Percentiles rank a stretch among this genome's conserved stretches.
phyloP scores from a whole-genome alignment of 1,284 basidiomycete species.

The Rhizoctonia solani region DNA sequence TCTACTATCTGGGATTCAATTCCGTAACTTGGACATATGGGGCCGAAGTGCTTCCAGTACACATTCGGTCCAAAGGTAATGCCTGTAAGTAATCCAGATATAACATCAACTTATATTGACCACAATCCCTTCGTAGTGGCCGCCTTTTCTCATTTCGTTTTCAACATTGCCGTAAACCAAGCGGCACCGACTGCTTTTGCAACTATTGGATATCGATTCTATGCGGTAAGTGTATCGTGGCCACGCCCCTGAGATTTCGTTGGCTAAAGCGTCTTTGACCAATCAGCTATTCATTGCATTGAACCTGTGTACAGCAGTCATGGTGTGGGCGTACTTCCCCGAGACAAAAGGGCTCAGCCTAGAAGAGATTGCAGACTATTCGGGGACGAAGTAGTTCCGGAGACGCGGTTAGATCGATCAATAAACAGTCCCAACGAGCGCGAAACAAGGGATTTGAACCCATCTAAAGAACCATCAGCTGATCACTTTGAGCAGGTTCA shows the following conservation, averaged over 20 bases:
- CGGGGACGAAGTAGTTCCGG: slow-evolving; percentile 24
- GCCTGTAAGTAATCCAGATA: slow-evolving; percentile 1
- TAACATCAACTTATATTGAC: background rate
- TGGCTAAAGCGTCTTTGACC: background rate
- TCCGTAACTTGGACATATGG: slow-evolving; percentile 26
- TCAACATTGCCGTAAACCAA: slow-evolving; percentile 30
- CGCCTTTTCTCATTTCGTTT: slow-evolving; percentile 29
- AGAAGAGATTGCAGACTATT: slow-evolving; percentile 23
- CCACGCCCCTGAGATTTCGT: background rate
- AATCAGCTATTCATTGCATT: slow-evolving; percentile 27
- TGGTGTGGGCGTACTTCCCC: slow-evolving; percentile 26
- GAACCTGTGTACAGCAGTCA: slow-evolving; percentile 23
- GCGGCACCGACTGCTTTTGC: slow-evolving; percentile 26
- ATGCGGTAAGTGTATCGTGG: slow-evolving; percentile 2
- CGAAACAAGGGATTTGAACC: background rate
- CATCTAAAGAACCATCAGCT: background rate
- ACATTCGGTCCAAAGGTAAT: slow-evolving; percentile 25
- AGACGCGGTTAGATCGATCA: background rate
- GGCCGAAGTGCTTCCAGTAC: slow-evolving; percentile 19
- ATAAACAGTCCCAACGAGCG: background rate
- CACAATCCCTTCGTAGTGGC: background rate
- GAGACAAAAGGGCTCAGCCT: slow-evolving; percentile 26
- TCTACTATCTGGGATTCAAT: slow-evolving; percentile 18
- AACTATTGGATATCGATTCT: slow-evolving; percentile 11
- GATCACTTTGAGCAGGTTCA: background rate